These are phyloP conservation scores for Rhodocollybia butyracea DNA, from an alignment of 768 basidiomycete species.

Conservation along the genomic window DNA sequence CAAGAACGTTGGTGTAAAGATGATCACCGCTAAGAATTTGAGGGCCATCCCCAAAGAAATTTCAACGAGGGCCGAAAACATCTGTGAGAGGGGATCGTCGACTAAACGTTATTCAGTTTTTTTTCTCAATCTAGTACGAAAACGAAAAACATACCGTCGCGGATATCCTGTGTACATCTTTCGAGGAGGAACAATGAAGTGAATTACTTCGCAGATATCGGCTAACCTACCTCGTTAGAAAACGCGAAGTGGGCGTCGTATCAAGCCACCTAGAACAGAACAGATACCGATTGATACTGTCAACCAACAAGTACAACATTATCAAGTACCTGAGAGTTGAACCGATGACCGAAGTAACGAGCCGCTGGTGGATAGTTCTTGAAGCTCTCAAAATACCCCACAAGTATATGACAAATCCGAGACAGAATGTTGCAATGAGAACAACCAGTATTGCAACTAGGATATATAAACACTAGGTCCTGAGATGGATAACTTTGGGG, in stretches of 20 bases:
- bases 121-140: too few relatives aligned
- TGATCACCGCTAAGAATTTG: constrained; percentile 41
- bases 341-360: constrained; percentile 25
- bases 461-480: background rate
- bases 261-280: constrained; percentile 40
- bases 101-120: constrained; percentile 36
- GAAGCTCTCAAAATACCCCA: constrained; percentile 28
- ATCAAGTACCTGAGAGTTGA: constrained; percentile 11
- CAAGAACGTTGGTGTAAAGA: constrained; percentile 44
- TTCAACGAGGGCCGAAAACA: constrained; percentile 25
- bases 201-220: too few relatives aligned
- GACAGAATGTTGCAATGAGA: background rate
- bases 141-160: background rate
- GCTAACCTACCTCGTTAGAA: constrained; percentile 62
- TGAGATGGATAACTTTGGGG: background rate
- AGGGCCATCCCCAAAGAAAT: constrained; percentile 32
- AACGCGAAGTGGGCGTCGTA: constrained; percentile 44
- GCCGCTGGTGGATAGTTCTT: constrained; percentile 24
- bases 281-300: background rate
- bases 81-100: constrained; percentile 40
- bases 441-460: constrained; percentile 1
- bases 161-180: constrained; percentile 68
- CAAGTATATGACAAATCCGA: constrained; percentile 15
- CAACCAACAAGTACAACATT: background rate
- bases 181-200: too few relatives aligned